phyloP scores from a whole-genome alignment of 495 filamentous ascomycete genomes.

The Talaromyces thailandensis region DNA sequence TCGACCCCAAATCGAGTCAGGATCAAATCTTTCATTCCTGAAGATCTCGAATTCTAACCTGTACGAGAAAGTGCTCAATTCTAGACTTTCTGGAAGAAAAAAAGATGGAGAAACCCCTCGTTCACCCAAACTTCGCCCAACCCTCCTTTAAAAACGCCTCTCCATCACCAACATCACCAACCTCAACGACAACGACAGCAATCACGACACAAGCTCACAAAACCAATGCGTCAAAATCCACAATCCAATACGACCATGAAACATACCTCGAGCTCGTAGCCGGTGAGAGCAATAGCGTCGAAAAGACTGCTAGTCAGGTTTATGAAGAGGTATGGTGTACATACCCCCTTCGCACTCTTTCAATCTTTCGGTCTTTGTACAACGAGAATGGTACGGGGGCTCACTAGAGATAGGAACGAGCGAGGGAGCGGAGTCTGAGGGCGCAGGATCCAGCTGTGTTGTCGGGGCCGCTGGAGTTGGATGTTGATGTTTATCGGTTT shows the following conservation, averaged over 20 bases:
- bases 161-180: not conserved
- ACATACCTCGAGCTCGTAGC: slow-evolving; percentile 19
- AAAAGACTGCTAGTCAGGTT: slow-evolving; percentile 22
- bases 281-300: slow-evolving; percentile 8
- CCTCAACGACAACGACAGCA: not conserved
- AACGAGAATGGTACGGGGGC: not conserved
- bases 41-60: too few species aligned
- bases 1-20: not conserved
- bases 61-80: too few species aligned
- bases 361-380: not conserved
- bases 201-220: not conserved
- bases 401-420: slow-evolving; percentile 13
- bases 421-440: slow-evolving; percentile 10
- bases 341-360: not conserved
- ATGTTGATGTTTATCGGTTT: not conserved
- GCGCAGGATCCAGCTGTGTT: slow-evolving; percentile 20
- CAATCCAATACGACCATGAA: slow-evolving; percentile 23
- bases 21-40: not conserved
- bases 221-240: slow-evolving; percentile 3
- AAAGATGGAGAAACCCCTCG: not conserved
- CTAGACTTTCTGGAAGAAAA: too few species aligned
- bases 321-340: slow-evolving; percentile 23
- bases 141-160: not conserved
- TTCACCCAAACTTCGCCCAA: not conserved
- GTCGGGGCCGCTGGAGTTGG: slow-evolving; percentile 4